A percentile compares a stretch with the other conserved stretches of the same genome.
These are phyloP conservation scores for Pseudocercospora macadamiae DNA, from an alignment of 2,329 filamentous ascomycete species.

Conservation along the genomic window DNA sequence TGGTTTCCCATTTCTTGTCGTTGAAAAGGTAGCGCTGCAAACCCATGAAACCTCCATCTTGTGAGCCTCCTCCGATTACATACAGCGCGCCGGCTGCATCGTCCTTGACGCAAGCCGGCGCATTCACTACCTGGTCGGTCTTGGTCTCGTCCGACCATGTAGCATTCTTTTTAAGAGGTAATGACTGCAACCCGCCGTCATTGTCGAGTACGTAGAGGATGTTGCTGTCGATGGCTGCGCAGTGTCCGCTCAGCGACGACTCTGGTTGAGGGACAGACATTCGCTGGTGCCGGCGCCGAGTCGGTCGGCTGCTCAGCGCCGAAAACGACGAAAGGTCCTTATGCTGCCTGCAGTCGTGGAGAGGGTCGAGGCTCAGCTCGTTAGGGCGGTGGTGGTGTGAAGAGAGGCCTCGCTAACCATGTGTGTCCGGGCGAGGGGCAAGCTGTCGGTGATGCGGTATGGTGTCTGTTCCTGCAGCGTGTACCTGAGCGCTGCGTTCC, in stretches of 20 bases:
- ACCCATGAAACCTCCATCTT: slow-evolving; percentile 66
- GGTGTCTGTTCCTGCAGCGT: neutral
- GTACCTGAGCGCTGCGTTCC: neutral
- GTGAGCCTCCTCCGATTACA: slow-evolving; percentile 74
- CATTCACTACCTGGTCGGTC: slow-evolving; percentile 70
- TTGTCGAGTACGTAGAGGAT: slow-evolving; percentile 83
- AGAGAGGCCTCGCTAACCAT: slow-evolving; percentile 19
- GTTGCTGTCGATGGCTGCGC: slow-evolving; percentile 78
- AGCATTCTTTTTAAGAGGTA: slow-evolving; percentile 69
- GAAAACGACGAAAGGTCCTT: slow-evolving; percentile 4
- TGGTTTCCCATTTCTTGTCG: slow-evolving; percentile 60
- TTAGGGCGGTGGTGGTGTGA: slow-evolving; percentile 3
- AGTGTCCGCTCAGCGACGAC: slow-evolving; percentile 72
- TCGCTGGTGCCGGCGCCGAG: slow-evolving; percentile 22
- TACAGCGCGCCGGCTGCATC: slow-evolving; percentile 68
- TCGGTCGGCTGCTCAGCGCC: slow-evolving; percentile 25
- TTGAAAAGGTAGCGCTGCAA: slow-evolving; percentile 70
- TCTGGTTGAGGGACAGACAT: slow-evolving; percentile 76
- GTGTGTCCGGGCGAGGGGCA: slow-evolving; percentile 14
- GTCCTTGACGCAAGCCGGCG: slow-evolving; percentile 75
- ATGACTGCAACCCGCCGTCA: slow-evolving; percentile 69
- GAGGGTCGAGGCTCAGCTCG: neutral
- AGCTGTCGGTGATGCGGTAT: slow-evolving; percentile 2
- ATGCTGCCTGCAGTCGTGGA: slow-evolving; percentile 11
- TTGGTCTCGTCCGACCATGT: slow-evolving; percentile 68